Evolutionary conservation across 495 filamentous ascomycete genomes (phyloP), one percentile per base, ranked within the genome.

Genomic region (Podospora tetraspora): DNA sequence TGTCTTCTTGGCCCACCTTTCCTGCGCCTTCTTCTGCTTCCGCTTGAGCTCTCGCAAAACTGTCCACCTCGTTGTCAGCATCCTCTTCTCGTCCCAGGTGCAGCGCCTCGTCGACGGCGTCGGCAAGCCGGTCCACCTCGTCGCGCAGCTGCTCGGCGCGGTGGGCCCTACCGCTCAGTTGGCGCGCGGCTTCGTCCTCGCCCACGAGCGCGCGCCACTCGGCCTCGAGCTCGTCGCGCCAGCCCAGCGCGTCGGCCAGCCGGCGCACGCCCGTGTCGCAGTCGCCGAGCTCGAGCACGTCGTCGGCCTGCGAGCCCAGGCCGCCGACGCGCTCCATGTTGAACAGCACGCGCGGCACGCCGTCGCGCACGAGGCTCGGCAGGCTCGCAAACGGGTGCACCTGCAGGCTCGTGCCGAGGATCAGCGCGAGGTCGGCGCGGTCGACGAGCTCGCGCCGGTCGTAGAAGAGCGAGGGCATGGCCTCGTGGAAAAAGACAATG

Each of bases 401-500:
- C 9, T 83, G 85, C 66, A 99, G 78, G 75, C 93, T 97, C 7
- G 94, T 97, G 3, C 95, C 95, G 87, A 98, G 92, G 56, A 99
- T 84, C 56, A 99, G 90, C 62, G 88, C 87, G 30, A 98, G 78
- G 76, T 98, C 94, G 3, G 93, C 92, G 68, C 82, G 74, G 19
- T 72, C 79, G 1, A 87, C 85, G 21, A 90, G 71, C 24, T 72
- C 67, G 23, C 81, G 79, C 68, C 88, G 90, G 3, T 77, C 70
- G 71, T 89, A 88, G 77, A 98, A 99, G 0, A 76, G 73, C 11
- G 76, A 76, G 0, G 95, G 96, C 29, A 99, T 80, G 25, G 79
- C 72, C 77, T 93, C 90, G 64, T 89, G 89, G 74, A 98, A 99
- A 80, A 99, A 99, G 3, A 96, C 93, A 79, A 99, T 98, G 72